phyloP scores from a whole-genome alignment of 225 moss, liverwort and hornwort genomes.

The Climacium dendroides region DNA sequence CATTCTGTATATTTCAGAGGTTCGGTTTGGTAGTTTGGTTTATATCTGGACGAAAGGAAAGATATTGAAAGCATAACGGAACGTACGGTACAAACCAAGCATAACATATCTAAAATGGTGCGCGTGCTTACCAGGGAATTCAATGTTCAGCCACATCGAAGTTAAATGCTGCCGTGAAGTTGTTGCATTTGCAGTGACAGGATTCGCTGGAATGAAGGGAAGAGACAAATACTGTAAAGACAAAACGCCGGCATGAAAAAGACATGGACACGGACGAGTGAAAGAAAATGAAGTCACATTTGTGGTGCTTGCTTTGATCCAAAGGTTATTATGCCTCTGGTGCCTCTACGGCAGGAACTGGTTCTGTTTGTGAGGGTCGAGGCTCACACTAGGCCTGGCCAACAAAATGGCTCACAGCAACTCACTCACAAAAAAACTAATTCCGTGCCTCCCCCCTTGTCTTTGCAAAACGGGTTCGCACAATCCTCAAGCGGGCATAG shows the following conservation, averaged over 20 bases:
- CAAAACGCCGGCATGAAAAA: not conserved
- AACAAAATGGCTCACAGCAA: conserved; percentile 6
- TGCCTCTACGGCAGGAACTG: not conserved
- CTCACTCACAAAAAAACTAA: conserved; percentile 2
- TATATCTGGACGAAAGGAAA: not conserved
- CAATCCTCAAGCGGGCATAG: not conserved
- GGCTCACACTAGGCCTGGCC: conserved; percentile 3
- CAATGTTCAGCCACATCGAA: not conserved
- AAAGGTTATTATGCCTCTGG: not conserved
- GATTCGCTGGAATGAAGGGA: not conserved
- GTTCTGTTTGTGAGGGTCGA: conserved; percentile 14
- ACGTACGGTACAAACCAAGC: not conserved
- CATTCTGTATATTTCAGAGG: not conserved
- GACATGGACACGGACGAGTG: not conserved
- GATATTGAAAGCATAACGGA: not conserved
- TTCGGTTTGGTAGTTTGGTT: not conserved
- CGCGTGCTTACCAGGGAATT: not conserved
- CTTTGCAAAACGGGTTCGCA: not conserved
- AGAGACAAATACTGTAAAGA: no score
- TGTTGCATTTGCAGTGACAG: not conserved
- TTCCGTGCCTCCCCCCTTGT: not conserved
- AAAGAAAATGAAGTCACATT: not conserved
- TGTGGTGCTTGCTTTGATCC: not conserved
- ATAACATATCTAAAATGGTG: not conserved
- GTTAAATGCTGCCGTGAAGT: not conserved